These are phyloP conservation scores for Aquilaria yunnanensis DNA, from an alignment of 345 rosid species.

Conservation along the genomic window DNA sequence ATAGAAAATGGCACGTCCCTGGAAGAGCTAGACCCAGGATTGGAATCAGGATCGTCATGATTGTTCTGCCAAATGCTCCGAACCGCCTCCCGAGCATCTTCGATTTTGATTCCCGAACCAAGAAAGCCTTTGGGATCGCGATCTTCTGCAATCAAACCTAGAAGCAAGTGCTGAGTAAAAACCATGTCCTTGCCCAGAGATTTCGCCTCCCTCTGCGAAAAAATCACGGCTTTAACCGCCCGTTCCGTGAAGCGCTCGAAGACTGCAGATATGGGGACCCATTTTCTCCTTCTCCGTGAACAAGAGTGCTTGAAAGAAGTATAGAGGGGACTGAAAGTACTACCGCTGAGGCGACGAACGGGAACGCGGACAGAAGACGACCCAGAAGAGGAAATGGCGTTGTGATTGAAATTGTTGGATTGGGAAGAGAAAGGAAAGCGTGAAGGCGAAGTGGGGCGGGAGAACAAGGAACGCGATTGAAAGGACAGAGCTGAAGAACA, in stretches of 20 bases:
- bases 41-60: constrained; percentile 9
- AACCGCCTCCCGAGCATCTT: constrained; percentile 70
- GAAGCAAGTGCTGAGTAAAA: constrained; percentile 70
- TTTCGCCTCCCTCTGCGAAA: constrained; percentile 82
- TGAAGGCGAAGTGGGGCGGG: constrained; percentile 17
- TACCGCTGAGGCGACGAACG: constrained; percentile 27
- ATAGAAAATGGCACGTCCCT: constrained; percentile 69
- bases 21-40: constrained; percentile 20
- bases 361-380: constrained; percentile 54
- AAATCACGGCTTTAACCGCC: constrained; percentile 71
- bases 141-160: constrained; percentile 78
- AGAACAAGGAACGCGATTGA: constrained; percentile 37
- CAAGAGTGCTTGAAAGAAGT: constrained; percentile 17
- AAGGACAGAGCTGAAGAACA: constrained; percentile 49
- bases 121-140: constrained; percentile 79
- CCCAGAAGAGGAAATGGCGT: constrained; percentile 33
- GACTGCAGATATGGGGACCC: constrained; percentile 50
- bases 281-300: constrained; percentile 30
- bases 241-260: constrained; percentile 89
- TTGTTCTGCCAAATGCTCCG: constrained; percentile 49
- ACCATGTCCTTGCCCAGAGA: constrained; percentile 77
- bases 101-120: constrained; percentile 63
- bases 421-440: constrained; percentile 21
- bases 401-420: constrained; percentile 1
- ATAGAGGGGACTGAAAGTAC: constrained; percentile 12